Base-by-base conservation (phyloP, 192 early-diverging fungal genomes). In the Backusella macrospora region DNA sequence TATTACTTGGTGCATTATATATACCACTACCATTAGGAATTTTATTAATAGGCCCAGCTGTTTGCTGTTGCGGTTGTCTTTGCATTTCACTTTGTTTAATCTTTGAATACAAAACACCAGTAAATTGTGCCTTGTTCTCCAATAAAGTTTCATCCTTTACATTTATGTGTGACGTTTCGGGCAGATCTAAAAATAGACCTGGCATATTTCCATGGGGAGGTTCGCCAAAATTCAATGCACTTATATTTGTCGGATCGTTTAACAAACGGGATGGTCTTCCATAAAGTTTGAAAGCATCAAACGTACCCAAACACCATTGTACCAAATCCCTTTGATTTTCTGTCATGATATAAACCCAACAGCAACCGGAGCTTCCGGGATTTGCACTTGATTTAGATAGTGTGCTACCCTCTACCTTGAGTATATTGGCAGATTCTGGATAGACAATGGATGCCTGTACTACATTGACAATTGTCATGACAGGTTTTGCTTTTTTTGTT, bases 391-490 rank as follows among this genome's bases (percentile, higher is more conserved):
- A 59, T 59, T 59, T 59, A 59, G 52, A 23, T 26, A 59, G 52
- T 65, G 63, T 38, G 6, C 18, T 46, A 29, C 85, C 85, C 73
- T 86, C 85, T 3, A 86, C 71, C 71, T 82, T 77, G 39, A 83
- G 52, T 3, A 80, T 45, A n/a, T 65, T 79, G 7, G 74, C 74
- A 59, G 73, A 75, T 55, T 84, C 85, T 13, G 87, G 88, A 72
- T 84, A 90, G 44, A 88, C 76, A 1, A 84, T 85, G 47, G 88
- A 90, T 5, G 86, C 84, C 46, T 88, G 83, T 29, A 83, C 81
- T 63, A 89, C 83, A 48, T 87, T 86, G 46, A 82, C 77, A 70
- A 89, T 76, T 9, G 82, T 84, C 63, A 86, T 76, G 21, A 81
- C 76, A 21, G 87, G 87, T 72, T 85, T 89, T 18, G 84, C 72